These are phyloP conservation scores for Breynia disticha DNA, from an alignment of 441 rosid species.

Conservation along the genomic window DNA sequence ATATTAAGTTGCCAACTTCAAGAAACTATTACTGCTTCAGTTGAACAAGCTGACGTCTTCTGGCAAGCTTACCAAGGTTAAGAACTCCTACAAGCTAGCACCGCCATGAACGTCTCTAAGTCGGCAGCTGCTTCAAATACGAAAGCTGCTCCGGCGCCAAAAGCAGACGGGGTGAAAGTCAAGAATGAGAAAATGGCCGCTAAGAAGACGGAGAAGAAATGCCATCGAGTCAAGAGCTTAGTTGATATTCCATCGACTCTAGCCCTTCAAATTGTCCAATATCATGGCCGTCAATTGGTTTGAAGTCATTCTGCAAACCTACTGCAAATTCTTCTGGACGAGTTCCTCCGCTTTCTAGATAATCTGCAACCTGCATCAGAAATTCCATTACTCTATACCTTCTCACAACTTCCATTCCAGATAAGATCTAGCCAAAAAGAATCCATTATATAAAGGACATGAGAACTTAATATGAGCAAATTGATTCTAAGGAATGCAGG, in stretches of 20 bases:
- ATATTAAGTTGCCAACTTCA: constrained; percentile 67
- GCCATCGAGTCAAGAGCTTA: constrained; percentile 13
- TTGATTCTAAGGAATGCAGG: too few species aligned
- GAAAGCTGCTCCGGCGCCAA: constrained; percentile 12
- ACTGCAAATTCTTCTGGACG: constrained; percentile 49
- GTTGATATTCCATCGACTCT: constrained; percentile 28
- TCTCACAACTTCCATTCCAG: not conserved
- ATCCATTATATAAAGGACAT: too few species aligned
- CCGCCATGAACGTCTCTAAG: constrained; percentile 12
- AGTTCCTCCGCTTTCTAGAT: constrained; percentile 39
- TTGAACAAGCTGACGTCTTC: constrained; percentile 55
- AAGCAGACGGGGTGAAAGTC: constrained; percentile 22
- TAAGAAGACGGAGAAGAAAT: constrained; percentile 33
- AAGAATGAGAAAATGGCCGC: constrained; percentile 18
- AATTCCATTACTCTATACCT: too few species aligned
- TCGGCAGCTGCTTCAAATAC: constrained; percentile 16
- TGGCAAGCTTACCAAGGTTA: constrained; percentile 61
- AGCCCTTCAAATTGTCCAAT: constrained; percentile 72
- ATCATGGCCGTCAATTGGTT: constrained; percentile 46
- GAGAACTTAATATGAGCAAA: too few species aligned
- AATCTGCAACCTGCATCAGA: constrained; percentile 53
- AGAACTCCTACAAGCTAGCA: constrained; percentile 50
- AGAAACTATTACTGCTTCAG: constrained; percentile 46
- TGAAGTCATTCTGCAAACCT: constrained; percentile 51
- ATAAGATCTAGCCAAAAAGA: not conserved